Conservation (phyloP, 495 filamentous ascomycete genomes). For the Aspergillus avenaceus region DNA sequence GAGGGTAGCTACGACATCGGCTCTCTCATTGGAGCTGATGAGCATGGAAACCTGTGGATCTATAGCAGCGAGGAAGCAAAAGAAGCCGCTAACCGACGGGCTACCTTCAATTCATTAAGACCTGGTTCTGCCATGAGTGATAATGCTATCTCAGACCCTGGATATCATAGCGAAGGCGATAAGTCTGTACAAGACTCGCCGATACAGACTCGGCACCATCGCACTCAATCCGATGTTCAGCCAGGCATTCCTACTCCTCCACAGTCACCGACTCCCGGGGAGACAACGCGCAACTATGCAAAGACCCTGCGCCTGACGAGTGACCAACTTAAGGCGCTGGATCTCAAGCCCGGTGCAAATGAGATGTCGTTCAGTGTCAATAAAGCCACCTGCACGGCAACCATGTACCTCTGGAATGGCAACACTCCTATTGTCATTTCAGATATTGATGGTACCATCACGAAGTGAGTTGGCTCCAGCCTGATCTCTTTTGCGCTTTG, state of each 20-base stretch:
- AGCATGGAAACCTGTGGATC: constrained; percentile 96
- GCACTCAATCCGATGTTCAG: constrained; percentile 64
- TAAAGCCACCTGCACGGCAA: constrained; percentile 82
- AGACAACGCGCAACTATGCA: constrained; percentile 81
- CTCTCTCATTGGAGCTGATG: constrained; percentile 89
- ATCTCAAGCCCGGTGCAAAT: constrained; percentile 81
- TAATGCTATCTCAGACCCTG: constrained; percentile 86
- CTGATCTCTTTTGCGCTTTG: background rate
- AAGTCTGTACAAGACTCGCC: constrained; percentile 34
- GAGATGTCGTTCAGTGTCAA: constrained; percentile 96
- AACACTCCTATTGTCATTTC: constrained; percentile 93
- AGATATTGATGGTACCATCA: constrained; percentile 98
- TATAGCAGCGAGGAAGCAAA: constrained; percentile 98
- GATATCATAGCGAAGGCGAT: constrained; percentile 84
- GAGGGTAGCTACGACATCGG: constrained; percentile 96
- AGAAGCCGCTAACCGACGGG: constrained; percentile 58
- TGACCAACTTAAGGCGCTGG: constrained; percentile 84
- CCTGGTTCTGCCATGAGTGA: constrained; percentile 57
- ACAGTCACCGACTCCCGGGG: constrained; percentile 65
- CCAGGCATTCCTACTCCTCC: constrained; percentile 72
- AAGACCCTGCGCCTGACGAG: constrained; percentile 97
- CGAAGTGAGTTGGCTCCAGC: constrained; percentile 54
- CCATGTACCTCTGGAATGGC: constrained; percentile 89
- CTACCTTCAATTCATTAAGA: constrained; percentile 48
- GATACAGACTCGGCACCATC: constrained; percentile 42